Evolutionary conservation across 75 land plant genomes (phyloP), one percentile per base, ranked within the genome.

Genomic region (Pinus taeda): DNA sequence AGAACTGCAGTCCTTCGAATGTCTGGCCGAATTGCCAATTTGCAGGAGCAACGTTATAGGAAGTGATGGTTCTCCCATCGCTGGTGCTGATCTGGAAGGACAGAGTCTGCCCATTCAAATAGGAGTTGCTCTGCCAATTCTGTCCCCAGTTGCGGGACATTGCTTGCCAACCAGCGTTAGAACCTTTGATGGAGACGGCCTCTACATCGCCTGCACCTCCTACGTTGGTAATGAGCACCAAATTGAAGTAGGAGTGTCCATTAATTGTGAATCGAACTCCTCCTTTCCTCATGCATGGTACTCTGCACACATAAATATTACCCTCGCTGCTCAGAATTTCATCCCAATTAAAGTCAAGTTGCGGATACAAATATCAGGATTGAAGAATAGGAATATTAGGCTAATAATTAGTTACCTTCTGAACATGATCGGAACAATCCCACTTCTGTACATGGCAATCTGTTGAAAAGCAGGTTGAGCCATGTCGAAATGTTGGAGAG

Each of bases 401-500:
- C 2, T 49, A 49, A 49, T 0, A 49, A 9, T 11, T 22, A 64
- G 29, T 6, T 14, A 64, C 62, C 80, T 79, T 36, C 80, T 15
- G 81, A 57, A 80, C 15, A 42, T 6, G 71, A 80, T 45, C 6
- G 81, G 81, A 39, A 80, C 73, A 17, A 80, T 80, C 37, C 81
- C 81, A 56, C 57, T 42, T 4, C 33, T 26, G 70, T 80, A 77
- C 4, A 33, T 29, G 3, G 81, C 81, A 67, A 77, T 76, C 62
- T 57, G 15, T 14, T 56, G 21, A 33, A 14, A 79, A 3, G 80
- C 80, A 11, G 86, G 83, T 72, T 59, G 74, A 3, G 86, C 62
- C 33, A 86, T 65, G 59, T 86, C 88, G 64, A 86, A 86, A 70
- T 86, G 84, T 65, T 76, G 21, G 0, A 55, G 60, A 42, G 86